Evolutionary conservation across 768 basidiomycete genomes (phyloP).

Genomic region (Amanita rubescens): DNA sequence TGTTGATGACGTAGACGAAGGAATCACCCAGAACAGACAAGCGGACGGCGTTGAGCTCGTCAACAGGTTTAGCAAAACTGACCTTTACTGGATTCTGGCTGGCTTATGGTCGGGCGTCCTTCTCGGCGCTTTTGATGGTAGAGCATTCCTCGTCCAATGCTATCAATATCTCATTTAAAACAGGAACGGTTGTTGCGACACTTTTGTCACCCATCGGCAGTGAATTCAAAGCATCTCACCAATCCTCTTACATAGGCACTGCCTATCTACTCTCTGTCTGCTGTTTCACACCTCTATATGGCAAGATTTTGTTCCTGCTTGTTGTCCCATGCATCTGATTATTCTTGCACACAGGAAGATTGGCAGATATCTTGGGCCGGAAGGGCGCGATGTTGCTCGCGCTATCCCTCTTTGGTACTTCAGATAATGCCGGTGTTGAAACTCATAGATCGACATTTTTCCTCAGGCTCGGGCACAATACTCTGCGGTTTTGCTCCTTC

Average conservation of each 20-base stretch:
- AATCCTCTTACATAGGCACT: slow-evolving; percentile 84
- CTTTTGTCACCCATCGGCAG: slow-evolving; percentile 81
- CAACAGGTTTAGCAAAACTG: slow-evolving; percentile 42
- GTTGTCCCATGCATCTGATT: neutral
- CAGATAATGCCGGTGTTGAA: slow-evolving; percentile 4
- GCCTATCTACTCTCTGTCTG: slow-evolving; percentile 83
- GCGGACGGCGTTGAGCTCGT: slow-evolving; percentile 16
- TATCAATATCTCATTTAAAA: slow-evolving; percentile 7
- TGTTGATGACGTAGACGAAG: slow-evolving; percentile 30
- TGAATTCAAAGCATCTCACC: slow-evolving; percentile 71
- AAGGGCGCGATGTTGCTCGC: slow-evolving; percentile 85
- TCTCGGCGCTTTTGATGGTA: slow-evolving; percentile 80
- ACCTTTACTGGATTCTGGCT: slow-evolving; percentile 64
- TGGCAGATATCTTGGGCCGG: slow-evolving; percentile 80
- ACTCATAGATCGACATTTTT: slow-evolving; percentile 10
- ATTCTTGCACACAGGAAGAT: slow-evolving; percentile 46
- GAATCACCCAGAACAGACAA: neutral
- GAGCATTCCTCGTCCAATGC: slow-evolving; percentile 14
- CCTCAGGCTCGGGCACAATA: slow-evolving; percentile 70
- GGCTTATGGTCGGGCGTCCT: slow-evolving; percentile 82
- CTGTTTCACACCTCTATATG: slow-evolving; percentile 87
- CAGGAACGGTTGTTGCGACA: slow-evolving; percentile 84
- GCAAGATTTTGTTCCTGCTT: slow-evolving; percentile 30
- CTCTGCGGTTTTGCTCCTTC: slow-evolving; percentile 82
- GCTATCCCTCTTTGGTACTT: slow-evolving; percentile 71